Conservation (phyloP, 2,329 filamentous ascomycete genomes). For the Aspergillus ruber region DNA sequence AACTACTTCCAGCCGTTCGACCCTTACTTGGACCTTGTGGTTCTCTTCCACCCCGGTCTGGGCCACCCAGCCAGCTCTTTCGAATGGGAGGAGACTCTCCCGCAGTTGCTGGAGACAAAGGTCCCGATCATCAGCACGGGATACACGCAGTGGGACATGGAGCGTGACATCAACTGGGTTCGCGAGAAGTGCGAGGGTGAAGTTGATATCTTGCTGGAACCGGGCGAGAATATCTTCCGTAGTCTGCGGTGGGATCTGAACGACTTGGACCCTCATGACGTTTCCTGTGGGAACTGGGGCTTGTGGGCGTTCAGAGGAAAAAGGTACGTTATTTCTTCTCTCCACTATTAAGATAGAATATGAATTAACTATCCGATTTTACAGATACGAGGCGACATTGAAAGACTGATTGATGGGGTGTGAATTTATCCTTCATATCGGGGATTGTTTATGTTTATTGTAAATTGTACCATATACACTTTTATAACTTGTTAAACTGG, state of each 20-base stretch:
- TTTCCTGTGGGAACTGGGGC: slow-evolving; percentile 95
- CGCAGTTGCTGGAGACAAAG: slow-evolving; percentile 88
- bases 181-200: slow-evolving; percentile 78
- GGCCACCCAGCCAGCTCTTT: slow-evolving; percentile 89
- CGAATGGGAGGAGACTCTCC: slow-evolving; percentile 89
- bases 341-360: not conserved
- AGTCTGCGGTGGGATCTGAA: slow-evolving; percentile 96
- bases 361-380: slow-evolving; percentile 5
- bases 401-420: slow-evolving; percentile 15
- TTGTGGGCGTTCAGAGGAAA: slow-evolving; percentile 97
- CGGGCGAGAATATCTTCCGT: slow-evolving; percentile 88
- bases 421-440: not conserved
- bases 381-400: slow-evolving; percentile 35
- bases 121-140: slow-evolving; percentile 90
- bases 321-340: slow-evolving; percentile 55
- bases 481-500: not conserved
- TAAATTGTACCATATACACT: not conserved
- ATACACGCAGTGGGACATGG: slow-evolving; percentile 92
- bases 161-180: slow-evolving; percentile 86
- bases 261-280: slow-evolving; percentile 86
- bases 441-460: not conserved
- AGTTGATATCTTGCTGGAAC: slow-evolving; percentile 84
- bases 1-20: slow-evolving; percentile 91
- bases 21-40: slow-evolving; percentile 96
- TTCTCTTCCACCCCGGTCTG: slow-evolving; percentile 93